These are phyloP conservation scores for Trichosporon sp. DNA, from an alignment of 1,284 basidiomycete genomes.

Conservation along the genomic window DNA sequence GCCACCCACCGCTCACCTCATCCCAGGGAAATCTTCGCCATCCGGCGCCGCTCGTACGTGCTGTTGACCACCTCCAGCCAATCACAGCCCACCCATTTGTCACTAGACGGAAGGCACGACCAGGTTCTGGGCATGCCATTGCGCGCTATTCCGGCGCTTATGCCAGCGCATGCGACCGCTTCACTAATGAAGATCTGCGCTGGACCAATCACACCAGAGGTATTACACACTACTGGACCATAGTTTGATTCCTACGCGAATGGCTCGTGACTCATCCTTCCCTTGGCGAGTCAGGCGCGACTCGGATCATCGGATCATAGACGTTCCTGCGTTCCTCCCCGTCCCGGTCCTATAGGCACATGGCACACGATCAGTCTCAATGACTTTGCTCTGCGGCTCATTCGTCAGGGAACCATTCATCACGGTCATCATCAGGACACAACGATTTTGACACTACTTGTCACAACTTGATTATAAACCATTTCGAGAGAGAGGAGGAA, in stretches of 20 bases:
- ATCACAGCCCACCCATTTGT: neutral
- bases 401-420: neutral
- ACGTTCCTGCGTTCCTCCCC: neutral
- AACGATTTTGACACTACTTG: neutral
- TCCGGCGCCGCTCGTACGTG: neutral
- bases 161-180: neutral
- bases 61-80: neutral
- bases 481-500: neutral
- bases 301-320: neutral
- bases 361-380: neutral
- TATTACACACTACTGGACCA: neutral
- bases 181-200: neutral
- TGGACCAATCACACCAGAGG: neutral
- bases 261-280: neutral
- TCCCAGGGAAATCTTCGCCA: neutral
- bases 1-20: conserved; percentile 9
- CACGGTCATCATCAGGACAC: neutral
- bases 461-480: neutral
- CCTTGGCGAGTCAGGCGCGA: neutral
- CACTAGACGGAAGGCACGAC: neutral
- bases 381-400: neutral
- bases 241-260: neutral
- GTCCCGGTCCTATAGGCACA: neutral
- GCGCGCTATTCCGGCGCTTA: conserved; percentile 14
- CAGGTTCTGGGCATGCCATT: neutral